Conservation (phyloP, 768 basidiomycete species). For the Scleroderma bovista region DNA sequence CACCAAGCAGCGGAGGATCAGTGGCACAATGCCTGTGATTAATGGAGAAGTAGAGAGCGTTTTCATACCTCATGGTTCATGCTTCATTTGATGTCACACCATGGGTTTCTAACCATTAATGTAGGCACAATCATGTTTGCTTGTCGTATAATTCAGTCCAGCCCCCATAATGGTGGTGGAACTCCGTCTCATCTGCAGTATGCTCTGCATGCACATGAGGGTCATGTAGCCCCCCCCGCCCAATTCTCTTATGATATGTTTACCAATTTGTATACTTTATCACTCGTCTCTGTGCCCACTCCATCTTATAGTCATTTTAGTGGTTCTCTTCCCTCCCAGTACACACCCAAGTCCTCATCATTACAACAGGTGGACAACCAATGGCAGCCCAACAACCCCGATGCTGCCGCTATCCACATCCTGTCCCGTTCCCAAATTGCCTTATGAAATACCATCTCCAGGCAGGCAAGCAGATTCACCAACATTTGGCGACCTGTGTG, state of each 20-base stretch:
- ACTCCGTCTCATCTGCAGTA: constrained; percentile 22
- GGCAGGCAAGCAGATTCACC: constrained; percentile 37
- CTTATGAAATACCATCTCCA: constrained; percentile 22
- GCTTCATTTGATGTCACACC: constrained; percentile 31
- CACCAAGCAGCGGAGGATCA: constrained; percentile 76
- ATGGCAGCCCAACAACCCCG: constrained; percentile 23
- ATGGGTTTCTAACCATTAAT: constrained; percentile 19
- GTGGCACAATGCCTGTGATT: constrained; percentile 56
- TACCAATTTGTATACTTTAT: constrained; percentile 24
- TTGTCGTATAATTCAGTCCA: constrained; percentile 31
- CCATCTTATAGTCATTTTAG: constrained; percentile 24
- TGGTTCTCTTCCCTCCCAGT: constrained; percentile 18
- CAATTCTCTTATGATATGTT: constrained; percentile 26
- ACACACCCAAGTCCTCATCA: constrained; percentile 26
- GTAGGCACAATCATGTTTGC: constrained; percentile 37
- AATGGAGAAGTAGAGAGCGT: constrained; percentile 75
- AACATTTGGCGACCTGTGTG: constrained; percentile 22
- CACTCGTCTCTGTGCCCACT: constrained; percentile 24
- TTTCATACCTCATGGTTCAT: constrained; percentile 83
- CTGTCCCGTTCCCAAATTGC: constrained; percentile 25
- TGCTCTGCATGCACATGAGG: constrained; percentile 19
- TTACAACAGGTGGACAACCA: constrained; percentile 27
- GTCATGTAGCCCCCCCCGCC: constrained; percentile 18
- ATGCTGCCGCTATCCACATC: constrained; percentile 18
- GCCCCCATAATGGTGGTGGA: constrained; percentile 14